Evolutionary conservation across 495 filamentous ascomycete species (phyloP), one percentile per base, ranked within the genome.

Genomic region (Hyaloscypha finlandica): DNA sequence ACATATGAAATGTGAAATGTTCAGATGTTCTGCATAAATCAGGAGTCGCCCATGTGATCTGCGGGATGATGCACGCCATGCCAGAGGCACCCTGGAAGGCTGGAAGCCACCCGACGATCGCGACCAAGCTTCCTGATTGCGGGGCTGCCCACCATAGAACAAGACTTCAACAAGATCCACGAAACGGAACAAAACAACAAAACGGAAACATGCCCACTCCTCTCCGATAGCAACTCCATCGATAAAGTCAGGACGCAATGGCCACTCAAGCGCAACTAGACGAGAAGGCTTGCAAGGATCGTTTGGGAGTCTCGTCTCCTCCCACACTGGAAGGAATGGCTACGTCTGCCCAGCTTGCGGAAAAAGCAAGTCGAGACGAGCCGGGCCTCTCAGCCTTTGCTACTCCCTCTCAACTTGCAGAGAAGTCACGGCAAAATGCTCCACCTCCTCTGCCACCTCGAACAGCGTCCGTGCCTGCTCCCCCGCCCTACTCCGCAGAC

Each of bases 401-500:
- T 20, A 64, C 55, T n/a, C 54, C 64, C 16, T 42, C 55, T 22
- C 68, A 67, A 31, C 51, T 62, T 22, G 45, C 51, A 4, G 65
- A 67, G 42, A 67, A 67, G 59, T 30, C 63, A 4, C 52, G 58
- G 25, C 19, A 30, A 16, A 52, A 39, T 55, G 39, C 33, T 20
- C 42, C 59, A 2, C 71, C 71, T 37, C 59, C 69, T 16, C 62
- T 74, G 14, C 71, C 71, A 8, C 71, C 71, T 25, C 69, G 71
- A 69, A 45, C 2, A 4, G 45, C 37, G 20, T 56, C 48, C 32
- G 45, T 19, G 12, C 71, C 60, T 58, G 51, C 63, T 64, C 61
- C 61, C 32, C 71, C 71, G 1, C 68, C 71, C 51, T 71, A 74
- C 52, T 65, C 66, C 20, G 39, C 45, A 3, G 57, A 71, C 35